These are phyloP conservation scores for Raffaelea ambrosiae DNA, from an alignment of 2,329 filamentous ascomycete species.

Conservation along the genomic window DNA sequence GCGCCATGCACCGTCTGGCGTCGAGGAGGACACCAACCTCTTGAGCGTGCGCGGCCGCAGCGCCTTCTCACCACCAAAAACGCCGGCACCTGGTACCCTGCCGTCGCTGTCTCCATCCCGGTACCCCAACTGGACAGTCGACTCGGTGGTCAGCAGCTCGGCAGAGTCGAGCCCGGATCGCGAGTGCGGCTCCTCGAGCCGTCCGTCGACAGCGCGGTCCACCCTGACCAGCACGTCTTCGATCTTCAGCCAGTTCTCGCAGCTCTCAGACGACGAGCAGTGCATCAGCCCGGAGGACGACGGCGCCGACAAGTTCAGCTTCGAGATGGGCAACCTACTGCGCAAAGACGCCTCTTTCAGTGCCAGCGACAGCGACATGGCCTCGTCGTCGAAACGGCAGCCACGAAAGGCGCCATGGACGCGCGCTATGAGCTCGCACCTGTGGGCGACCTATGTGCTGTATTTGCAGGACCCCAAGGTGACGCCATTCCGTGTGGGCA, in stretches of 20 bases:
- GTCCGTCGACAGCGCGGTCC: slow-evolving; percentile 51
- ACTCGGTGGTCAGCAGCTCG: slow-evolving; percentile 46
- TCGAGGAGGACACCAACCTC: slow-evolving; percentile 16
- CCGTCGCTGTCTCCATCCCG: slow-evolving; percentile 35
- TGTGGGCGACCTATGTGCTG: slow-evolving; percentile 57
- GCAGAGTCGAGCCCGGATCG: slow-evolving; percentile 49
- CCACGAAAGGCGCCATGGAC: slow-evolving; percentile 52
- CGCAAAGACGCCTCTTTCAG: slow-evolving; percentile 4
- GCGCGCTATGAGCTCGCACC: slow-evolving; percentile 54
- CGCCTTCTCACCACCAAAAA: slow-evolving; percentile 48
- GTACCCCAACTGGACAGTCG: slow-evolving; percentile 52
- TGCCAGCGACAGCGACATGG: slow-evolving; percentile 12
- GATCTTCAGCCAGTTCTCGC: slow-evolving; percentile 47
- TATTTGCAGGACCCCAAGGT: slow-evolving; percentile 61
- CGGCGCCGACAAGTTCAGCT: slow-evolving; percentile 20
- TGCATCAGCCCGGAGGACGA: slow-evolving; percentile 44
- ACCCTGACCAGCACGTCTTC: slow-evolving; percentile 47
- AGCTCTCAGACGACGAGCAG: slow-evolving; percentile 46
- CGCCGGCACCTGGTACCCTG: slow-evolving; percentile 41
- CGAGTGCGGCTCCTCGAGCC: slow-evolving; percentile 40
- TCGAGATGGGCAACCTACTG: background rate
- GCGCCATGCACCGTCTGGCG: background rate
- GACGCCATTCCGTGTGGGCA: slow-evolving; percentile 56
- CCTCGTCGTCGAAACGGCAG: background rate
- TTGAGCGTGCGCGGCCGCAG: slow-evolving; percentile 26